Evolutionary conservation across 2,329 filamentous ascomycete genomes (phyloP), one percentile per base, ranked within the genome.

Genomic region (Davidsoniella eucalypti): DNA sequence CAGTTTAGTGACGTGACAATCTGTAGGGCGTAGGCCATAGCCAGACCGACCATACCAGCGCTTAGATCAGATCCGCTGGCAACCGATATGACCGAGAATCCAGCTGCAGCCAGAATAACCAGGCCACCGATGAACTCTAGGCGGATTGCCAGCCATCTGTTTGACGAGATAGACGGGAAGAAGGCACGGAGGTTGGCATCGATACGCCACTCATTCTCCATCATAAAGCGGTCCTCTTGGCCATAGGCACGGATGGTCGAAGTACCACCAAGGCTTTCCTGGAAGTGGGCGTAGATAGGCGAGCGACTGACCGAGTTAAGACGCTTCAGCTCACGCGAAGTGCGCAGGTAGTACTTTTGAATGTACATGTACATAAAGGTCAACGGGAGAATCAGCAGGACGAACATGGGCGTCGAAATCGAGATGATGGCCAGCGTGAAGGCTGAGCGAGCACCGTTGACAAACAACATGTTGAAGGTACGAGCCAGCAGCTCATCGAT

Each of bases 1-100:
- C 92, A 98, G 70, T 96, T 98, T 60, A 98, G 75, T 36, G 88
- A 94, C 57, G 90, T 85, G 1, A 92, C 98, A 61, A 98, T 96
- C 68, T 95, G 87, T 55, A 98, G 75, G 38, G 88, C 92, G 66
- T 96, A 95, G 44, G 90, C 94, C 87, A 98, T 94, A 56, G 85
- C 80, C 60, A 98, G 71, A 69, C 93, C 93, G 48, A 96, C 88
- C 65, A 80, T 70, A 52, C 92, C 92, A 6, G 80, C 68, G 18
- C 73, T 77, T 38, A 93, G 65, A 0, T 64, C 65, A 58, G 71
- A 80, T 51, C 80, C 74, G 56, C 68, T 79, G 23, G 82, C 73
- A 47, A 96, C 86, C 4, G 87, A 81, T 56, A 90, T 70, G 62
- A 95, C 82, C 38, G 87, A 70, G 57, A 96, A 82, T 10, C 82